phyloP scores from a whole-genome alignment of 345 rosid genomes.

The Mercurialis annua region DNA sequence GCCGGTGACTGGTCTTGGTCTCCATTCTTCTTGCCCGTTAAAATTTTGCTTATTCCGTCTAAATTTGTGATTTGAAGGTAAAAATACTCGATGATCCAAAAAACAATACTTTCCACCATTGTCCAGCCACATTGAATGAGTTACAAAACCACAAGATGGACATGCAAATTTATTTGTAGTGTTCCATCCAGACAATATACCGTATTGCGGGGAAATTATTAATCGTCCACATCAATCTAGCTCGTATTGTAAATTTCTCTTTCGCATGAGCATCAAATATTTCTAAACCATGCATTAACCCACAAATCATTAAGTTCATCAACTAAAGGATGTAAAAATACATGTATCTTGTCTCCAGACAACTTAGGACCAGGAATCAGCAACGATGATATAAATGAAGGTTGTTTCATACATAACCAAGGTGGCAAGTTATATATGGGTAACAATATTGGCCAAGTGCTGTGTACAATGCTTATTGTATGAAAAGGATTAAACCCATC shows the following conservation, averaged over 20 bases:
- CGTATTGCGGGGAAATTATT: not conserved
- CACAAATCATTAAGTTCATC: not conserved
- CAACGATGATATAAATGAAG: not conserved
- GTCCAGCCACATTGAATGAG: not conserved
- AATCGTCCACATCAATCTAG: not conserved
- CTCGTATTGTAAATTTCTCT: not conserved
- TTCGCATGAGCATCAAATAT: constrained; percentile 2
- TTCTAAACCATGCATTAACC: not conserved
- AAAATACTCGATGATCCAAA: constrained; percentile 2
- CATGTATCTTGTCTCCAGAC: not conserved
- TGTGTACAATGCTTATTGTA: not conserved
- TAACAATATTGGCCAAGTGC: not conserved
- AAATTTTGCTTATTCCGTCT: not conserved
- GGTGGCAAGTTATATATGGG: constrained; percentile 3
- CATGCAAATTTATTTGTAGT: not conserved
- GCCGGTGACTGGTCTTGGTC: not conserved
- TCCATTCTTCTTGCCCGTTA: not conserved
- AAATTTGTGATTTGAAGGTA: not conserved
- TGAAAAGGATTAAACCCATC: not conserved
- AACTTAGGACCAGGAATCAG: not conserved
- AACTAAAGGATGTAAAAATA: not conserved
- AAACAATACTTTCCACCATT: constrained; percentile 5
- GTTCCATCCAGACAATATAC: not conserved
- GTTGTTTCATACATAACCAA: constrained; percentile 4
- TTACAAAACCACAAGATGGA: not conserved